Evolutionary conservation across 2,329 filamentous ascomycete genomes (phyloP), one percentile per base, ranked within the genome.

Genomic region (Acarospora socialis): DNA sequence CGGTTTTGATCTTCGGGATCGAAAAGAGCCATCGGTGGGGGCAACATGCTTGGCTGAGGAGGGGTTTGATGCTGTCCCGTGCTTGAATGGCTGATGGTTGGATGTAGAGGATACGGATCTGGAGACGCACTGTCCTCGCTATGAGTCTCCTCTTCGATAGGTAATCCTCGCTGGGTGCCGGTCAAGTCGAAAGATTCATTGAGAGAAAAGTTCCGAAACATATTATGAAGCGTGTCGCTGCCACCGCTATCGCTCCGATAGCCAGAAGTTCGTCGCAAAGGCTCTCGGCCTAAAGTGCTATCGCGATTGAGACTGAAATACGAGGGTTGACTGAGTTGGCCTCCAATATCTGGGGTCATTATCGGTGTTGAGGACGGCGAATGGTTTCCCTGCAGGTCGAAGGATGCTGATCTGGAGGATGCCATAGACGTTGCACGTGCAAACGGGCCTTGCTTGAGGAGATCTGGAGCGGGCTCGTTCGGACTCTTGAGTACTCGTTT

Each of bases 1-100:
- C 90, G 74, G 50, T 82, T 87, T 38, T 76, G 92, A 48, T 98
- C 90, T 49, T 93, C 80, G 0, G 90, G 90, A 47, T 95, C 86
- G 49, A 95, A 98, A 3, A 98, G 63, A 3, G 87, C 82, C 82
- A 81, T 77, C 28, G 90, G 86, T 4, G 86, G 84, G 15, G 90
- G 90, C 71, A 94, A 81, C 65, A 83, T 83, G 36, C 65, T 70
- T 8, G 72, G 63, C 32, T 70, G 69, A 5, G 74, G 70, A 26
- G 74, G 71, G 8, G 51, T 56, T 23, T 48, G 49, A 17, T 55
- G 45, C 18, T 44, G 38, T 23, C 43, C 41, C 13, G 43, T 35
- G n/a, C 40, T 32, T 18, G 47, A 48, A 30, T 70, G 65, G 49
- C 70, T 74, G 34, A 63, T 56, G 0, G 64, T 60, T 46, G 56